Base-by-base conservation (phyloP, 2,329 filamentous ascomycete species). In the Aspergillus flavus region DNA sequence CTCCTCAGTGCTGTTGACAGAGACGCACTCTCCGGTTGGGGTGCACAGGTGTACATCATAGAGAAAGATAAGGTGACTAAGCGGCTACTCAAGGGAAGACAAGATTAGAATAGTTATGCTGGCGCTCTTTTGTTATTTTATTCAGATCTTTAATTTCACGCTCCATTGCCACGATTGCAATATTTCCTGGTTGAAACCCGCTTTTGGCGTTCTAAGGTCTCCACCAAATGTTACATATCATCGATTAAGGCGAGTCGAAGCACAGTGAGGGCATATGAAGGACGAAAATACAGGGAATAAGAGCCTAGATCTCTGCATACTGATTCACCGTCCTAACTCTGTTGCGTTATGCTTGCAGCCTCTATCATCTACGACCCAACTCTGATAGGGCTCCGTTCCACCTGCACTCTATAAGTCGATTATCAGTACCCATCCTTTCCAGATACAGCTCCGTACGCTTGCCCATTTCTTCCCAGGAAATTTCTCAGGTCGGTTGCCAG, bases 11-110 rank as follows among this genome's bases (percentile, higher is more conserved):
- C 95, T 64, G 92, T 98, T 63, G 95, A 99, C 81, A 88, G 95
- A 82, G 95, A 99, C 81, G 95, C 95, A 59, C 85, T 99, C 68
- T 97, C 94, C 43, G 95, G 95, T 69, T 98, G 95, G 95, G 95
- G 95, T 78, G 95, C 95, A 45, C 93, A 99, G 77, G 95, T 99
- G 72, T 99, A 98, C 84, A 96, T 99, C 76, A 96, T 99, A 80
- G 95, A 98, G 86, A 99, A 99, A 87, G 94, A 97, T 84, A 98
- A 98, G 91, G 92, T 99, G 68, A 98, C 95, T 75, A 97, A 98
- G 90, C 87, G 95, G 79, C 88, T 99, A 89, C 85, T 99, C 80
- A 98, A 98, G 89, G 94, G 94, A 77, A 89, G 94, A 84, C 94
- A 98, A 84, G 94, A 98, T 80, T 94, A 92, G 73, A 74, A 52